These are phyloP conservation scores for Schizosaccharomyces cryophilus DNA, from an alignment of 805 yeast genomes.

Conservation along the genomic window DNA sequence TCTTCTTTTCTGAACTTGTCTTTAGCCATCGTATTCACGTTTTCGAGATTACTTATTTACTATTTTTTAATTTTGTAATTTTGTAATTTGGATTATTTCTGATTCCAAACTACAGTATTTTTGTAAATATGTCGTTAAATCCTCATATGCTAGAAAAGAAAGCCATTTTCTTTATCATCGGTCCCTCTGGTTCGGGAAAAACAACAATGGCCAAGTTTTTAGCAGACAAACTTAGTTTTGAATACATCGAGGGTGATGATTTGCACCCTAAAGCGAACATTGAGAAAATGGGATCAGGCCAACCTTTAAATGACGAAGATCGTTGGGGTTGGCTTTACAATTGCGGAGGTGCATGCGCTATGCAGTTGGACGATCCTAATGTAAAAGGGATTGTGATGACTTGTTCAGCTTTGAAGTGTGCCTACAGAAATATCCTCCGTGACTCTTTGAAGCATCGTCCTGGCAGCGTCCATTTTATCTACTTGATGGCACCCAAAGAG, in stretches of 20 bases:
- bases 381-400: conserved; percentile 22
- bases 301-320: conserved; percentile 71
- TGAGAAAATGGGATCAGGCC: conserved; percentile 58
- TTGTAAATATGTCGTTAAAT: neutral
- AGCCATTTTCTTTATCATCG: conserved; percentile 30
- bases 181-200: conserved; percentile 94
- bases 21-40: too few species aligned
- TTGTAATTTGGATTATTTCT: too few species aligned
- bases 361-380: conserved; percentile 16
- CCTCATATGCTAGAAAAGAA: neutral
- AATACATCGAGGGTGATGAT: conserved; percentile 66
- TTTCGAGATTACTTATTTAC: too few species aligned
- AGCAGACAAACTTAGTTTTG: conserved; percentile 21
- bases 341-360: conserved; percentile 16
- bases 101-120: neutral
- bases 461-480: conserved; percentile 32
- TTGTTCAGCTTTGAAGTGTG: conserved; percentile 63
- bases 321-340: conserved; percentile 68
- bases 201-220: conserved; percentile 44
- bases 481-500: conserved; percentile 39
- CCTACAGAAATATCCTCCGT: conserved; percentile 42
- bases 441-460: conserved; percentile 10
- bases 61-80: too few species aligned
- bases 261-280: conserved; percentile 23
- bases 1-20: too few species aligned